Conservation (phyloP, 208 protist species). For the Balamuthia mandrillaris region DNA sequence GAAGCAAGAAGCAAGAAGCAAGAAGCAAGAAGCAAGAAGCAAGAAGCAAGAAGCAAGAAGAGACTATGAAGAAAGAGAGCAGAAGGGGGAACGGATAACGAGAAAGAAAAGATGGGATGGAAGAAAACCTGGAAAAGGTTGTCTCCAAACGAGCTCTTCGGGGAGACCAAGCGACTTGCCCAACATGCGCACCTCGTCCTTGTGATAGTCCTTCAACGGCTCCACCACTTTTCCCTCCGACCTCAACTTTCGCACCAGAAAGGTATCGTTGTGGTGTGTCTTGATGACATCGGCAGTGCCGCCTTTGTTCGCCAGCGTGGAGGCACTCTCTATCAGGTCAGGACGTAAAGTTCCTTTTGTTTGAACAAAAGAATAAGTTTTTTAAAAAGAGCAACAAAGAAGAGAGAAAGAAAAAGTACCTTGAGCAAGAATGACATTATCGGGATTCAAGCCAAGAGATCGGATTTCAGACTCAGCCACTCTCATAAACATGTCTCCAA, state of each 20-base stretch:
- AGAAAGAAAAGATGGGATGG: background rate
- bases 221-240: constrained; percentile 90
- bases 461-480: constrained; percentile 55
- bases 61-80: background rate
- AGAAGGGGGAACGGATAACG: background rate
- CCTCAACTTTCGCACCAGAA: constrained; percentile 87
- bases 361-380: no score
- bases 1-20: background rate
- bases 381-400: background rate
- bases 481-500: constrained; percentile 97
- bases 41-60: background rate
- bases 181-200: constrained; percentile 90
- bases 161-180: constrained; percentile 87
- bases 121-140: constrained; percentile 57
- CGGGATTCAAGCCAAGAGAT: constrained; percentile 55
- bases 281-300: constrained; percentile 90
- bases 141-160: constrained; percentile 80
- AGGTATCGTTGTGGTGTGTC: constrained; percentile 97
- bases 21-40: constrained; percentile 19
- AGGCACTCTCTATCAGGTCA: constrained; percentile 93
- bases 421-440: constrained; percentile 81
- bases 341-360: constrained; percentile 78
- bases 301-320: constrained; percentile 67
- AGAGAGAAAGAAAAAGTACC: no score
- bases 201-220: constrained; percentile 94